A percentile compares a stretch with the other conserved stretches of the same genome.
These are phyloP conservation scores for Nothomitra cinnamomea DNA, from an alignment of 2,329 filamentous ascomycete species.

Conservation along the genomic window DNA sequence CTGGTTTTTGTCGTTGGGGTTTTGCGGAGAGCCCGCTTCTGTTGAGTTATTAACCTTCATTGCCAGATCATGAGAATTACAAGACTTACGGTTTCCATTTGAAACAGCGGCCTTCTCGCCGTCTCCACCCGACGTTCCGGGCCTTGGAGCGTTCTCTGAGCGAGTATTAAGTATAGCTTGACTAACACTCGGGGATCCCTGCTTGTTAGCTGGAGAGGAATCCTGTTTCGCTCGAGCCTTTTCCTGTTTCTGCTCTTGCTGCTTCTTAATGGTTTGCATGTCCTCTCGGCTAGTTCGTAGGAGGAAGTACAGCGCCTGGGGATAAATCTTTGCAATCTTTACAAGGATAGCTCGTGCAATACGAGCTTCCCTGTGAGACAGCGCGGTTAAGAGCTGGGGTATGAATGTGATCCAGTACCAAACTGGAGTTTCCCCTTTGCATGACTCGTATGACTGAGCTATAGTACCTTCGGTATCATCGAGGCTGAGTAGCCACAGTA, in stretches of 20 bases:
- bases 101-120: conserved; percentile 17
- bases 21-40: conserved; percentile 3
- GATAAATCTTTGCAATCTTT: conserved; percentile 90
- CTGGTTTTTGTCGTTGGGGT: conserved; percentile 2
- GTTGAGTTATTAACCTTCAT: background rate
- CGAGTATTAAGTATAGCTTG: conserved; percentile 25
- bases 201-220: conserved; percentile 13
- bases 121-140: conserved; percentile 28
- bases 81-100: conserved; percentile 3
- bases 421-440: conserved; percentile 90
- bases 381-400: conserved; percentile 79
- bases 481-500: conserved; percentile 87
- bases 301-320: conserved; percentile 88
- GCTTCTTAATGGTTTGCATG: conserved; percentile 81
- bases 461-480: conserved; percentile 77
- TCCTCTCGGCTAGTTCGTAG: conserved; percentile 87
- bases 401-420: conserved; percentile 99
- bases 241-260: conserved; percentile 48
- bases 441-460: conserved; percentile 77
- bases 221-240: conserved; percentile 40
- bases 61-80: background rate
- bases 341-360: conserved; percentile 74
- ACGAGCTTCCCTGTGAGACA: conserved; percentile 79
- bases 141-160: conserved; percentile 18
- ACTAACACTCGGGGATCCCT: conserved; percentile 17